These are phyloP conservation scores for Amborella trichopoda DNA, from an alignment of 164 flowering plant genomes.

Conservation along the genomic window DNA sequence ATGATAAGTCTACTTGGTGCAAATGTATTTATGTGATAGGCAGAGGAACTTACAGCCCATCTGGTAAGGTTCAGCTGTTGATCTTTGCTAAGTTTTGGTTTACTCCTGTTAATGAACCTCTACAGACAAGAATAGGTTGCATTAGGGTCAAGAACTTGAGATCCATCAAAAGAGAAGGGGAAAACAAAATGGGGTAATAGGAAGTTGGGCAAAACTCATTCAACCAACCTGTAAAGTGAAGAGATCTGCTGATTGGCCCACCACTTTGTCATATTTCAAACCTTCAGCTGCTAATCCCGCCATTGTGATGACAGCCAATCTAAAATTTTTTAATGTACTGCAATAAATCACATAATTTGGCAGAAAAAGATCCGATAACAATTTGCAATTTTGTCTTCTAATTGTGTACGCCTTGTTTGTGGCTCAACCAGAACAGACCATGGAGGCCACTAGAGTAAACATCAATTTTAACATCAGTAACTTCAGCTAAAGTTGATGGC, in stretches of 20 bases:
- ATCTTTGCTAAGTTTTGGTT: conserved; percentile 68
- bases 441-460: too few relatives aligned
- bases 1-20: too few relatives aligned
- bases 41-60: conserved; percentile 79
- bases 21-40: too few relatives aligned
- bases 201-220: background rate
- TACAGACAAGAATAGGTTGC: conserved; percentile 8
- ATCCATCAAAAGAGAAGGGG: too few relatives aligned
- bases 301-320: conserved; percentile 91
- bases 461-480: too few relatives aligned
- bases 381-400: too few relatives aligned
- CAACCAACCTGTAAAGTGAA: conserved; percentile 79
- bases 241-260: conserved; percentile 96
- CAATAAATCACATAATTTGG: too few relatives aligned
- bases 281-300: conserved; percentile 99
- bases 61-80: conserved; percentile 94
- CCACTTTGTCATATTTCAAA: conserved; percentile 75
- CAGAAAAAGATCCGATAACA: too few relatives aligned
- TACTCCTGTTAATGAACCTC: conserved; percentile 89
- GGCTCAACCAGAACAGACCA: too few relatives aligned
- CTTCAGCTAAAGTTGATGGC: too few relatives aligned
- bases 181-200: background rate
- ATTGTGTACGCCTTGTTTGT: too few relatives aligned
- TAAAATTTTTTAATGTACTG: conserved; percentile 20
- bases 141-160: background rate